A percentile compares a stretch with the other conserved stretches of the same genome.
These are phyloP conservation scores for Geotrichum candidum DNA, from an alignment of 1,139 yeast species.

Conservation along the genomic window DNA sequence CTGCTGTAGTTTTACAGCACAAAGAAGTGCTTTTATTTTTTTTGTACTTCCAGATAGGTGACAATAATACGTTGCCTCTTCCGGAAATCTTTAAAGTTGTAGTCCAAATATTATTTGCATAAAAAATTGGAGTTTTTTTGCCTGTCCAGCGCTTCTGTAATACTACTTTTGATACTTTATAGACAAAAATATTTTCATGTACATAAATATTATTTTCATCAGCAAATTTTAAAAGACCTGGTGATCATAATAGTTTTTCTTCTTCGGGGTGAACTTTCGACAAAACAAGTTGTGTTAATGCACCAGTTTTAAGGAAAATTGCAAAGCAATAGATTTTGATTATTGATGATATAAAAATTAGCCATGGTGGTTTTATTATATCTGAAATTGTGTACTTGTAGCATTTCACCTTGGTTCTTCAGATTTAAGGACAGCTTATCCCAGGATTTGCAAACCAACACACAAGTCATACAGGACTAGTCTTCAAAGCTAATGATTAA, in stretches of 20 bases:
- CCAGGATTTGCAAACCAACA: too few relatives aligned
- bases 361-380: not conserved
- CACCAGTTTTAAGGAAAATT: not conserved
- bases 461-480: too few relatives aligned
- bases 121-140: not conserved
- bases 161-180: not conserved
- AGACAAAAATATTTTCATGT: not conserved
- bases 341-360: not conserved
- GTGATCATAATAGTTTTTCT: not conserved
- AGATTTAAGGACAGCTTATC: too few relatives aligned
- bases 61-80: not conserved
- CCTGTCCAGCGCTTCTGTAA: not conserved
- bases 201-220: not conserved
- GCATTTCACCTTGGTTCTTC: too few relatives aligned
- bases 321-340: not conserved
- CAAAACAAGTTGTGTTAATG: not conserved
- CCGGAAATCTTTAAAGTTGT: not conserved
- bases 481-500: too few relatives aligned
- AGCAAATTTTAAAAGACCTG: not conserved
- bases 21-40: not conserved
- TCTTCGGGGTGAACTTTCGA: not conserved
- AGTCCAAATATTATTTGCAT: too few relatives aligned
- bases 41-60: not conserved
- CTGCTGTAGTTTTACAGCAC: not conserved
- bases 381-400: not conserved